phyloP scores from a whole-genome alignment of 2,329 filamentous ascomycete species.

The Beauveria australis region DNA sequence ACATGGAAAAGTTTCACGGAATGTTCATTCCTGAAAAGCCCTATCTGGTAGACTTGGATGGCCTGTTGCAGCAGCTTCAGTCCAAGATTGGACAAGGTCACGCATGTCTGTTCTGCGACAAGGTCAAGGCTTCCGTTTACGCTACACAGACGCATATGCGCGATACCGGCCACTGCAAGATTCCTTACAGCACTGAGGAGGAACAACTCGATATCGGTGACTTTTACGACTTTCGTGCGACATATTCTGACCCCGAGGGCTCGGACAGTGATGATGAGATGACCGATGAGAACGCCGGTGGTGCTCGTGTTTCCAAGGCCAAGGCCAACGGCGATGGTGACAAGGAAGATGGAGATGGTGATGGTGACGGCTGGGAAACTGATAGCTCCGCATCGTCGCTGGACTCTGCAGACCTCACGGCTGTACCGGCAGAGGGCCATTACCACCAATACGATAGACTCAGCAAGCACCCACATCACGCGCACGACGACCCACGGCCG shows the following conservation, averaged over 20 bases:
- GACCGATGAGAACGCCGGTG: constrained; percentile 54
- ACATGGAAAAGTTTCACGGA: constrained; percentile 90
- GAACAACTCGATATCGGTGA: constrained; percentile 93
- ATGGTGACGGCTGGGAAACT: constrained; percentile 86
- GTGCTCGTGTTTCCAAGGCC: constrained; percentile 45
- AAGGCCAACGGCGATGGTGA: constrained; percentile 40
- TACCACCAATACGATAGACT: constrained; percentile 65
- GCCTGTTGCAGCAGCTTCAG: constrained; percentile 69
- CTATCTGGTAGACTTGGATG: constrained; percentile 75
- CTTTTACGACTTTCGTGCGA: constrained; percentile 93
- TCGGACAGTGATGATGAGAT: constrained; percentile 48
- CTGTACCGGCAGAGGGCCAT: constrained; percentile 66
- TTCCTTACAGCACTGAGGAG: constrained; percentile 79
- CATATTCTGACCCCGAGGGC: constrained; percentile 76
- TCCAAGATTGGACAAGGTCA: constrained; percentile 71
- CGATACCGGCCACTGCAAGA: constrained; percentile 94
- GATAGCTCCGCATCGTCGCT: constrained; percentile 85
- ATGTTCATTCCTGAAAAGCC: constrained; percentile 91
- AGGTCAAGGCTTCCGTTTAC: constrained; percentile 66
- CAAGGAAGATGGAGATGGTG: constrained; percentile 42
- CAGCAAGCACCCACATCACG: constrained; percentile 66
- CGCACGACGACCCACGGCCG: constrained; percentile 58
- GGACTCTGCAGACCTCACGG: constrained; percentile 74
- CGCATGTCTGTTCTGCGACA: constrained; percentile 84
- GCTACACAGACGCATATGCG: constrained; percentile 95